Evolutionary conservation across 352 stramenopile species (phyloP), one percentile per base, ranked within the genome.

Genomic region (Pythium phragmitis): DNA sequence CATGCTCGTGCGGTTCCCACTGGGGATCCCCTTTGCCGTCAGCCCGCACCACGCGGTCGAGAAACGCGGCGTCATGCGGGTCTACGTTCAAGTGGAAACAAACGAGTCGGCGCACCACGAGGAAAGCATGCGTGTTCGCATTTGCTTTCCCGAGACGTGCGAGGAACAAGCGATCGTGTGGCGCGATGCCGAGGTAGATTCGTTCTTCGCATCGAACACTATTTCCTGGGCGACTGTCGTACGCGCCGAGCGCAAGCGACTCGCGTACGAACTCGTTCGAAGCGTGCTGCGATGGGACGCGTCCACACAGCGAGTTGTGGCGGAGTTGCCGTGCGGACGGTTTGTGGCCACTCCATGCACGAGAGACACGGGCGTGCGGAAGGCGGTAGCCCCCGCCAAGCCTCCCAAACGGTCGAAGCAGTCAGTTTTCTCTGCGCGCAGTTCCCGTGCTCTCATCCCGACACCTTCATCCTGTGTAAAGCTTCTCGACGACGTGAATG

Each of bases 31-130:
- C 14, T 71, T 83, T 19, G 42, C 68, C 1, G 39, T 68, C 17
- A 74, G 71, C 19, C 67, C 67, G 4, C 70, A 87, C 11, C 82
- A 91, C 14, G 13, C 28, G 0, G 39, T 92, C 4, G 61, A 73
- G 8, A 76, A 74, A 30, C 69, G 74, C 4, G 52, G 69, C 7
- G 67, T 87, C 6, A 37, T 81, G 9, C 78, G 80, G 0, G 57
- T 48, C 26, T 89, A 89, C 51, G 58, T 89, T 7, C 82, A 92
- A 63, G 79, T 82, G 8, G 84, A 92, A 42, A 68, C 79, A 0
- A 65, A 68, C 11, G 59, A 48, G 6, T 7, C 11, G 1, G 36
- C 17, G 21, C 17, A 21, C 11, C 19, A 57, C 67, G 9, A 36
- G 45, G 59, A 51, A 36, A 16, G 54, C 7, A 52, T 58, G 28